A percentile compares a stretch with the other conserved stretches of the same genome.
These are phyloP conservation scores for Xylaria sp. DNA, from an alignment of 2,329 filamentous ascomycete species.

Conservation along the genomic window DNA sequence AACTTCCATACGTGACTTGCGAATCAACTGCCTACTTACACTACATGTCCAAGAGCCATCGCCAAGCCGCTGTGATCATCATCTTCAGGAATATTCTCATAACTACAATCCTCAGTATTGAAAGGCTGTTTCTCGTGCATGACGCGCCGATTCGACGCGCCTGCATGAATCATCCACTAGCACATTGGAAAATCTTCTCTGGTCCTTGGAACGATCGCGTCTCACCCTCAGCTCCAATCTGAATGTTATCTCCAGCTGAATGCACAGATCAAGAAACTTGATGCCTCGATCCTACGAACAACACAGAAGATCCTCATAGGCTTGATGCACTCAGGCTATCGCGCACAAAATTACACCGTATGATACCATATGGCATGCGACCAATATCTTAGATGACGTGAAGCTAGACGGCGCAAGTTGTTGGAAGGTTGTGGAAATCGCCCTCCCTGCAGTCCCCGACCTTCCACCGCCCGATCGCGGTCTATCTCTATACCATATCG, in stretches of 20 bases:
- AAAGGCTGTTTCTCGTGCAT: constrained; percentile 12
- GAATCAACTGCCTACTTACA: constrained; percentile 14
- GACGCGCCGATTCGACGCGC: constrained; percentile 37
- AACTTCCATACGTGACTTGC: constrained; percentile 32
- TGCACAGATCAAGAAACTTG: constrained; percentile 20
- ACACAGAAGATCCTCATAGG: constrained; percentile 18
- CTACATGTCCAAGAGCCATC: constrained; percentile 16
- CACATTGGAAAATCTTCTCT: background rate
- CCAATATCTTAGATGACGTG: constrained; percentile 39
- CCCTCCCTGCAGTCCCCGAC: constrained; percentile 8
- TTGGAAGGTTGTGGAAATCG: constrained; percentile 36
- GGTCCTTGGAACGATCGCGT: constrained; percentile 30
- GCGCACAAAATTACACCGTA: background rate
- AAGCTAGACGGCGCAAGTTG: constrained; percentile 36
- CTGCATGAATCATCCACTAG: background rate
- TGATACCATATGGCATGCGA: constrained; percentile 22
- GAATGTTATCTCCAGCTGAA: constrained; percentile 15
- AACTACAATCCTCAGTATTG: constrained; percentile 13
- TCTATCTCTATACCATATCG: background rate
- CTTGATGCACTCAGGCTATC: background rate
- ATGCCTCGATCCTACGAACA: constrained; percentile 26
- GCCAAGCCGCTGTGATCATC: constrained; percentile 30
- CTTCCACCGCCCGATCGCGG: constrained; percentile 7
- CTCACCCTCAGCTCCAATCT: constrained; percentile 11
- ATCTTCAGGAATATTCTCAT: constrained; percentile 3